Evolutionary conservation across 2,329 filamentous ascomycete genomes (phyloP), one percentile per base, ranked within the genome.

Genomic region (Trichophyton verrucosum): DNA sequence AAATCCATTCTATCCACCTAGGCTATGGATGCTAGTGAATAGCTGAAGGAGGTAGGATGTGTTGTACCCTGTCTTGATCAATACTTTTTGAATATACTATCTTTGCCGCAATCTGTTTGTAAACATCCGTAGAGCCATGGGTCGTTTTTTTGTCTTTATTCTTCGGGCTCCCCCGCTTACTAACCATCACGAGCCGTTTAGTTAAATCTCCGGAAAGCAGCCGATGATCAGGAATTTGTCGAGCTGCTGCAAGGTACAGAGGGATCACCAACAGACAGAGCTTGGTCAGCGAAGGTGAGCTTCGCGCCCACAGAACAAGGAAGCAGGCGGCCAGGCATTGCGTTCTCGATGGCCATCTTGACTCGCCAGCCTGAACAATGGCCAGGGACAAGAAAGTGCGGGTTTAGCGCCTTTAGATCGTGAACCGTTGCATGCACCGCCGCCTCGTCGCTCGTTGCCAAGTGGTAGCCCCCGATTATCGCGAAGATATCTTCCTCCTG

Each of bases 341-440:
- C 70, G 62, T 74, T 77, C 67, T 82, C 78, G 63, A 81, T 80
- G 49, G 74, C 74, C 64, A 77, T 77, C 67, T 81, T 82, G 40
- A 78, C 80, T 63, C 79, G 73, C 80, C 80, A 83, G 4, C 80
- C 80, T 0, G 80, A 78, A 64, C 80, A 82, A 67, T 83, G 81
- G 0, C 80, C 81, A 0, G 81, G 79, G 67, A 82, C 73, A 2
- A 82, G 66, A 0, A 82, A 71, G 11, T 75, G 75, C 0, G 79
- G 78, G 58, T 76, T 72, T 2, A 82, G 65, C 0, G 64, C 70
- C 64, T 78, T 77, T 22, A 83, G 68, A 59, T 81, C 80, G n/a
- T 68, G 65, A 1, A 82, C 70, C 0, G 79, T 80, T 17, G 69
- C 71, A 46, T 76, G 66, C 60, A 81, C 68, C 59, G 78, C 76